Evolutionary conservation across 305 asterid species (phyloP).

Genomic region (Striga hermonthica): DNA sequence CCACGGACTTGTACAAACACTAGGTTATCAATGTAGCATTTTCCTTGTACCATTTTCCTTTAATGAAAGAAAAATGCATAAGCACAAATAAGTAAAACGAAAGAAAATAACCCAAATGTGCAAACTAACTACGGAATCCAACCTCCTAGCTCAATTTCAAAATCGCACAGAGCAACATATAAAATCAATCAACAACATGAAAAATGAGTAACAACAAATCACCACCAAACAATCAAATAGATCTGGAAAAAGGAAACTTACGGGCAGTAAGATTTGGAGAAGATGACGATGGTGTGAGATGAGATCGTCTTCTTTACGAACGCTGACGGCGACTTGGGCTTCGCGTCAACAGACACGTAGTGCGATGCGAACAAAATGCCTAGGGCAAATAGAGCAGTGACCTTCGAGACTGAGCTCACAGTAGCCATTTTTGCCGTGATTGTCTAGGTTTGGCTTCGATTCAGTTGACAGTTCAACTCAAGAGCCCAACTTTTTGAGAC

Average conservation of each 20-base stretch:
- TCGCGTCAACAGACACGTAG: constrained; percentile 23
- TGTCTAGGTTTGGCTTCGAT: neutral
- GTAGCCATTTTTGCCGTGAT: constrained; percentile 9
- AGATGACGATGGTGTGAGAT: constrained; percentile 62
- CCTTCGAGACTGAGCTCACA: neutral
- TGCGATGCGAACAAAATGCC: constrained; percentile 18
- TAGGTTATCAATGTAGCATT: too few relatives aligned
- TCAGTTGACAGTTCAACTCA: neutral
- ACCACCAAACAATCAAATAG: neutral
- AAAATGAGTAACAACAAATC: neutral
- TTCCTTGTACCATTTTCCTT: too few relatives aligned
- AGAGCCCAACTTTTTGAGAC: neutral
- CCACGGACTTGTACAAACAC: too few relatives aligned
- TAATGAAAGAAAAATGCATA: too few relatives aligned
- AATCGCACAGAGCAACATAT: neutral
- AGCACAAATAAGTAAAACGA: neutral
- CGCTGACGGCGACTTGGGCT: constrained; percentile 36
- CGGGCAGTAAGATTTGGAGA: constrained; percentile 89
- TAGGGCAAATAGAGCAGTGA: constrained; percentile 7
- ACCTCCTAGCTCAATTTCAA: neutral
- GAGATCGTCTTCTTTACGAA: constrained; percentile 53
- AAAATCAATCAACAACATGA: neutral
- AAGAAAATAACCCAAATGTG: neutral
- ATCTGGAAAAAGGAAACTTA: constrained; percentile 19
- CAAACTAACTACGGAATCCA: neutral